Evolutionary conservation across 1,139 yeast species (phyloP).

Genomic region (Diutina catenulata): DNA sequence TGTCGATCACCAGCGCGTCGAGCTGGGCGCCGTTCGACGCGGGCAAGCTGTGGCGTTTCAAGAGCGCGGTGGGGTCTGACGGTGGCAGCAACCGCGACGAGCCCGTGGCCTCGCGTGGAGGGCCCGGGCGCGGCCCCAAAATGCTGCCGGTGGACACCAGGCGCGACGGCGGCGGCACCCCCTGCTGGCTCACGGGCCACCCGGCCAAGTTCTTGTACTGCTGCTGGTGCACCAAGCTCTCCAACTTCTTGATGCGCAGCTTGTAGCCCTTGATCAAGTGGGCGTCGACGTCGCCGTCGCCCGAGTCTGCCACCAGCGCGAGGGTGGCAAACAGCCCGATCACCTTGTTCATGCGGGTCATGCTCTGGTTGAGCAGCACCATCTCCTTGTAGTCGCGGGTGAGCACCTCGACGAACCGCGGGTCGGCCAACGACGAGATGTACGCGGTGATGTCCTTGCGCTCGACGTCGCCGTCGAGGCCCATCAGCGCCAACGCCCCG

Average conservation of each 20-base stretch:
- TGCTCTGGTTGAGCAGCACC: slow-evolving; percentile 23
- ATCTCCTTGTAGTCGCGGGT: slow-evolving; percentile 37
- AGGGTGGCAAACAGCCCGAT: slow-evolving; percentile 23
- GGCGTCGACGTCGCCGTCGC: slow-evolving; percentile 16
- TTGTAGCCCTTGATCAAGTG: slow-evolving; percentile 44
- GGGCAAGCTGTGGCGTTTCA: slow-evolving; percentile 1
- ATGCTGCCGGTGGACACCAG: slow-evolving; percentile 12
- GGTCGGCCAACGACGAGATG: slow-evolving; percentile 16
- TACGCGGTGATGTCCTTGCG: slow-evolving; percentile 31
- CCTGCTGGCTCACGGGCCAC: slow-evolving; percentile 32
- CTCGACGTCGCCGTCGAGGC: slow-evolving; percentile 15
- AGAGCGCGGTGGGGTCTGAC: background rate
- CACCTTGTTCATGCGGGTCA: slow-evolving; percentile 26
- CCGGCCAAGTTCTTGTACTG: slow-evolving; percentile 45
- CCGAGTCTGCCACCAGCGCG: slow-evolving; percentile 6
- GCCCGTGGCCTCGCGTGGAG: background rate
- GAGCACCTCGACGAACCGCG: slow-evolving; percentile 28
- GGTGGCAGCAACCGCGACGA: no score
- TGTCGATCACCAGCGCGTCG: slow-evolving; percentile 17
- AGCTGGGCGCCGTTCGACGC: background rate
- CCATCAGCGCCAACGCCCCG: background rate
- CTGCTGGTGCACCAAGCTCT: slow-evolving; percentile 54
- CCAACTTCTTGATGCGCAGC: slow-evolving; percentile 49
- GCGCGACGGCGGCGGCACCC: no score
- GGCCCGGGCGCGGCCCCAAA: background rate